These are phyloP conservation scores for Eimeria falciformis DNA, from an alignment of 169 alveolate species.

Conservation along the genomic window DNA sequence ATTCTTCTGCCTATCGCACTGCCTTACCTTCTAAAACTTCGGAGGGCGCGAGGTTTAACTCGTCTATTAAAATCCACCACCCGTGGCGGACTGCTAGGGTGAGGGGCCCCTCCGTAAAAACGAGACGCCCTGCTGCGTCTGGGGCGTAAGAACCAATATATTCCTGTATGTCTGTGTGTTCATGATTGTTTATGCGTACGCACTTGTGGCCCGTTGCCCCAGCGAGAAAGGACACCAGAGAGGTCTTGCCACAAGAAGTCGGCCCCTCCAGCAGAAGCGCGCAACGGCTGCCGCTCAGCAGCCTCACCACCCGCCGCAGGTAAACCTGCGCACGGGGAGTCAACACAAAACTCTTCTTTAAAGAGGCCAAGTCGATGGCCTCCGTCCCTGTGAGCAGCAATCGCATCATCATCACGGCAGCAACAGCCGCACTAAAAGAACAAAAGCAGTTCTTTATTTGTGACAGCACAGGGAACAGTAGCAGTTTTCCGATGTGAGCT, in stretches of 20 bases:
- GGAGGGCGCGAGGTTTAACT: constrained; percentile 98
- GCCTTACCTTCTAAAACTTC: constrained; percentile 95
- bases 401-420: constrained; percentile 65
- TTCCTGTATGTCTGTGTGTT: constrained; percentile 99
- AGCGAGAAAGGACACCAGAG: constrained; percentile 96
- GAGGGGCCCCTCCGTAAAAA: constrained; percentile 98
- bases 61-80: constrained; percentile 99
- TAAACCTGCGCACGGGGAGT: constrained; percentile 84
- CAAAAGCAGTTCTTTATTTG: not conserved
- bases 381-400: constrained; percentile 75
- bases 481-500: not conserved
- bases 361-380: constrained; percentile 78
- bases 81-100: constrained; percentile 98
- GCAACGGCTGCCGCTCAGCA: constrained; percentile 94
- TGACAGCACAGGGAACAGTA: not conserved
- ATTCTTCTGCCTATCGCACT: no score
- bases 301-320: constrained; percentile 92
- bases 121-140: constrained; percentile 89
- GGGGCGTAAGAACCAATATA: constrained; percentile 98
- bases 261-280: constrained; percentile 99
- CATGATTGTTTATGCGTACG: constrained; percentile 98
- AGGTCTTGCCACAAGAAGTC: constrained; percentile 99
- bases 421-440: not conserved
- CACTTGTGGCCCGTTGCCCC: constrained; percentile 95
- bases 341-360: constrained; percentile 81